phyloP scores from a whole-genome alignment of 169 alveolate species.

The Eimeria falciformis region DNA sequence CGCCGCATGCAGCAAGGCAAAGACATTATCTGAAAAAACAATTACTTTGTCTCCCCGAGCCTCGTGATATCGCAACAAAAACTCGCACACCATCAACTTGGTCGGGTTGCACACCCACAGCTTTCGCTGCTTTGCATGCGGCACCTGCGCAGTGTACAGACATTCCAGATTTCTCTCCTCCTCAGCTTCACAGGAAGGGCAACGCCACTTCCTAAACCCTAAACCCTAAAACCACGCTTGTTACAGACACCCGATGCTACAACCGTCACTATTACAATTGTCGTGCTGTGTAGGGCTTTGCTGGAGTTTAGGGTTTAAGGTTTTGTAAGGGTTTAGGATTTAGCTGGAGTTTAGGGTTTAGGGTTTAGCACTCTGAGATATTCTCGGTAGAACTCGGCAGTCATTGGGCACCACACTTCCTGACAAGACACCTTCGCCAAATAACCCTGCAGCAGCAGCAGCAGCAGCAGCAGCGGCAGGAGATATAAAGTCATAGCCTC shows the following conservation, averaged over 20 bases:
- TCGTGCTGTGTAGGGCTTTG: not conserved
- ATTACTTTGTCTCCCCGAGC: conserved; percentile 97
- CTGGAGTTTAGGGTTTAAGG: not conserved
- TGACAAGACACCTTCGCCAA: conserved; percentile 98
- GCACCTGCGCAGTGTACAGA: conserved; percentile 80
- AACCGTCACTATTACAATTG: not conserved
- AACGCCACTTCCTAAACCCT: conserved; percentile 27
- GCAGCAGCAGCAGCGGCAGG: conserved; percentile 5
- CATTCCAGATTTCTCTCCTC: no score
- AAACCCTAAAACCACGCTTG: not conserved
- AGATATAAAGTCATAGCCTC: not conserved
- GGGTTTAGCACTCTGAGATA: conserved; percentile 86
- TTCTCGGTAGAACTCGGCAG: conserved; percentile 95
- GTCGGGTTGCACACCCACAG: conserved; percentile 98
- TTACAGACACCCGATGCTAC: not conserved
- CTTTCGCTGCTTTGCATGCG: conserved; percentile 92
- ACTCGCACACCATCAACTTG: conserved; percentile 96
- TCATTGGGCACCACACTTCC: conserved; percentile 99
- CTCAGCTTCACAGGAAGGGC: no score
- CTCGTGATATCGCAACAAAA: conserved; percentile 96
- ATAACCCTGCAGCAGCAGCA: conserved; percentile 89
- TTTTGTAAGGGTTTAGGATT: not conserved
- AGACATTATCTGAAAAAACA: conserved; percentile 98
- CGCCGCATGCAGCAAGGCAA: conserved; percentile 95
- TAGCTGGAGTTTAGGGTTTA: not conserved